phyloP scores from a whole-genome alignment of 2,329 filamentous ascomycete genomes.

The Fusarium zealandicum region DNA sequence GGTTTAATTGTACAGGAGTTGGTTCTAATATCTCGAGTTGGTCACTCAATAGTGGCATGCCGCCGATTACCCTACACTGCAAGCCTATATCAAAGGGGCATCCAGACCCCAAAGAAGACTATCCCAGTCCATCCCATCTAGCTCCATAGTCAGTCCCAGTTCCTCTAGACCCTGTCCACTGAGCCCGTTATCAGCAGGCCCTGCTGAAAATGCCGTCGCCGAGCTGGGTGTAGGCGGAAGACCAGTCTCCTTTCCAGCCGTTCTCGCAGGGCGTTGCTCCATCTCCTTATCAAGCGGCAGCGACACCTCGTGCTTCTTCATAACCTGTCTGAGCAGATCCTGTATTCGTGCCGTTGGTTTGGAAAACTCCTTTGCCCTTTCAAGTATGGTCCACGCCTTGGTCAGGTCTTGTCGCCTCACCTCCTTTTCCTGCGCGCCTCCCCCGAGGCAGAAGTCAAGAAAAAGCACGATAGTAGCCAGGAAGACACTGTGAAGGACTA shows the following conservation, averaged over 20 bases:
- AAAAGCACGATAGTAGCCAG: constrained; percentile 46
- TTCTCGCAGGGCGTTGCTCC: neutral
- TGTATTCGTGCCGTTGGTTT: constrained; percentile 42
- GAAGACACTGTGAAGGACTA: constrained; percentile 46
- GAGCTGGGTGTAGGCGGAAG: constrained; percentile 45
- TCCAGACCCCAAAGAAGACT: constrained; percentile 47
- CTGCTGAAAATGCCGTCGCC: constrained; percentile 21
- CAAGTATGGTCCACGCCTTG: constrained; percentile 46
- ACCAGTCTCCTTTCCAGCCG: neutral
- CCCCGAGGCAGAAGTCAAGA: constrained; percentile 44
- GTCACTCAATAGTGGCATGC: no score
- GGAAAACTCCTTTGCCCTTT: constrained; percentile 43
- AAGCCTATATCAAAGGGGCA: constrained; percentile 42
- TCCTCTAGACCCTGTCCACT: constrained; percentile 40
- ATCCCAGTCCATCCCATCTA: constrained; percentile 49
- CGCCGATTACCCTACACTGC: neutral
- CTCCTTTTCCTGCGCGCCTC: constrained; percentile 33
- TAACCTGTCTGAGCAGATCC: constrained; percentile 43
- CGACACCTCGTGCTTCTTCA: constrained; percentile 43
- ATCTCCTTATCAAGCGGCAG: constrained; percentile 19
- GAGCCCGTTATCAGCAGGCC: constrained; percentile 16
- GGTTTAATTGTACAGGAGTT: neutral
- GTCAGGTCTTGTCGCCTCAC: constrained; percentile 39
- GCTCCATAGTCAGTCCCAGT: constrained; percentile 42
- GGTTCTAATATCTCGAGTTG: no score